Evolutionary conservation across 305 asterid genomes (phyloP).

Genomic region (Fraxinus paxiana): DNA sequence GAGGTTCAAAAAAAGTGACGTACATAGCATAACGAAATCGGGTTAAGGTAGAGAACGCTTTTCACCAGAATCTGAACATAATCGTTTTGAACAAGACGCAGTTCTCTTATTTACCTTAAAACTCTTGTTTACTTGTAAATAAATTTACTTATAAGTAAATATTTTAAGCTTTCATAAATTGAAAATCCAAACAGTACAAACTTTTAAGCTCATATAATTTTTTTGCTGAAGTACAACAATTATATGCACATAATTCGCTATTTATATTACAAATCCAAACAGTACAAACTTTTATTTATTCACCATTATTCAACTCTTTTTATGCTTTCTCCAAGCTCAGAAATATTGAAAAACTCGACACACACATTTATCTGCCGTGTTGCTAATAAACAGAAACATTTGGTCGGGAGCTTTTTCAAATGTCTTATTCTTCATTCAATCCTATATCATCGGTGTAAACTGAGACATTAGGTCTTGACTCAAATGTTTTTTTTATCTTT

Average conservation of each 20-base stretch:
- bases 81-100: not conserved
- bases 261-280: not conserved
- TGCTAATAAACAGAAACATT: conserved; percentile 18
- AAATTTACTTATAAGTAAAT: not conserved
- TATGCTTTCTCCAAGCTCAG: not conserved
- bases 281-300: not conserved
- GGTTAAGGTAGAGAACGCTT: not conserved
- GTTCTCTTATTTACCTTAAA: not conserved
- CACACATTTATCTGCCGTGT: not conserved
- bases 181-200: not conserved
- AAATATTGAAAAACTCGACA: not conserved
- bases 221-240: not conserved
- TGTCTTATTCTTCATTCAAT: not conserved
- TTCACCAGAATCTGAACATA: not conserved
- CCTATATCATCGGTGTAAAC: not conserved
- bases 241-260: not conserved
- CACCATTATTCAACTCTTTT: not conserved
- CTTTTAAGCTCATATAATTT: not conserved
- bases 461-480: conserved; percentile 20
- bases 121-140: not conserved
- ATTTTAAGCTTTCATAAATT: not conserved
- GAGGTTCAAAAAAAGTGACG: not conserved
- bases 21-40: not conserved
- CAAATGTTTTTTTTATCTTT: not conserved
- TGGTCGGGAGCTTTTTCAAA: not conserved